Evolutionary conservation across 148 eudicot genomes (phyloP).

Genomic region (Chenopodium album): DNA sequence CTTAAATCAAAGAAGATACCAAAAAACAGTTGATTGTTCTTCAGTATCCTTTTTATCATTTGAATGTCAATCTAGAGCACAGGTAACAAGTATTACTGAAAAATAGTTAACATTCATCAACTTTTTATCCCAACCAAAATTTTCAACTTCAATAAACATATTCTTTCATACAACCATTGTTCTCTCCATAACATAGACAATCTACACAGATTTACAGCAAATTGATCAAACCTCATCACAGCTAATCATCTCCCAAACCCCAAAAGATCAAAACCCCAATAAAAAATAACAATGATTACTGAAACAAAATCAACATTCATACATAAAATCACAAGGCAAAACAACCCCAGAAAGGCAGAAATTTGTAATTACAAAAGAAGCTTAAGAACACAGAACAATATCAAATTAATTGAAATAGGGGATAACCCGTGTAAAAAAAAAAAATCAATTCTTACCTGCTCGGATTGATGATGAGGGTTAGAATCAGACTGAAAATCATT

Average conservation of each 20-base stretch:
- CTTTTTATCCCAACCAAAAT: neutral
- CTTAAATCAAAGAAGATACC: neutral
- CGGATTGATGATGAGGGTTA: slow-evolving; percentile 23
- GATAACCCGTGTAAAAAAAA: neutral
- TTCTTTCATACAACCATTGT: no score
- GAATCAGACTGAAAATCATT: slow-evolving; percentile 20
- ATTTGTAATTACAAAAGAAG: no score
- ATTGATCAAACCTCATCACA: neutral
- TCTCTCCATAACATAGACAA: neutral
- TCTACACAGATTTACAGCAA: no score
- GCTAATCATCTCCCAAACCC: neutral
- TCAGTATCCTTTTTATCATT: neutral
- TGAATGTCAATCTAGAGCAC: neutral
- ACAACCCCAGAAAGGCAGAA: neutral
- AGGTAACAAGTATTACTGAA: neutral
- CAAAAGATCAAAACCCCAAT: neutral
- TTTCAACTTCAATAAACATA: neutral
- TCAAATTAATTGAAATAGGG: neutral
- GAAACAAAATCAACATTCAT: neutral
- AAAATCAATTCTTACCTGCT: slow-evolving; percentile 22
- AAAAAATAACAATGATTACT: neutral
- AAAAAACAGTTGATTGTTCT: neutral
- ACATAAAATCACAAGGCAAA: neutral
- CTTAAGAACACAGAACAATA: neutral
- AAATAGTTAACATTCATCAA: neutral